These are phyloP conservation scores for Neurospora sp. DNA, from an alignment of 495 filamentous ascomycete species.

Conservation along the genomic window DNA sequence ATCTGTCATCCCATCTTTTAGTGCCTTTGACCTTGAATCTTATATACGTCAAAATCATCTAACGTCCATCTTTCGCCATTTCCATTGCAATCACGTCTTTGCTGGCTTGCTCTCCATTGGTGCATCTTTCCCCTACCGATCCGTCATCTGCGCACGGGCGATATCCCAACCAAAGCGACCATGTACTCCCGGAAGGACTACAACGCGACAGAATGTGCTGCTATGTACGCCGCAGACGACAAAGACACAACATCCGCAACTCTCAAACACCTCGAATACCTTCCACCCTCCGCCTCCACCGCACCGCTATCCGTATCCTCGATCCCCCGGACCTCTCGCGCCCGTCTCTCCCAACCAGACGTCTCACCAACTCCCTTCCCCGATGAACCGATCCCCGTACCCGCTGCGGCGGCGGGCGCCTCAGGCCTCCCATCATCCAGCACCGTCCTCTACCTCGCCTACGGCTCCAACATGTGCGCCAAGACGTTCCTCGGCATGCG, in stretches of 20 bases:
- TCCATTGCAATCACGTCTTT: neutral
- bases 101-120: neutral
- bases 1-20: neutral
- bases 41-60: neutral
- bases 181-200: neutral
- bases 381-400: constrained; percentile 15
- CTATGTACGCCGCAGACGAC: neutral
- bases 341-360: constrained; percentile 22
- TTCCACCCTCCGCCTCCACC: neutral
- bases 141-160: neutral
- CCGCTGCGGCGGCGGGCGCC: neutral
- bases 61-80: neutral
- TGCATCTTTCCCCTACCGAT: neutral
- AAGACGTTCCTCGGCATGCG: constrained; percentile 65
- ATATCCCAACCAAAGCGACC: neutral
- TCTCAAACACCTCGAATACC: neutral
- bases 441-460: constrained; percentile 84
- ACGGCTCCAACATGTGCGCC: constrained; percentile 79
- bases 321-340: constrained; percentile 12
- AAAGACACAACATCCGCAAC: neutral
- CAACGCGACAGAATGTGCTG: neutral
- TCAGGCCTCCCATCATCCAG: neutral
- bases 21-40: neutral
- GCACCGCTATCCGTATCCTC: neutral
- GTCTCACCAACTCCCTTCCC: constrained; percentile 17